phyloP scores from a whole-genome alignment of 2,329 filamentous ascomycete genomes.

The Trichoderma sp. region DNA sequence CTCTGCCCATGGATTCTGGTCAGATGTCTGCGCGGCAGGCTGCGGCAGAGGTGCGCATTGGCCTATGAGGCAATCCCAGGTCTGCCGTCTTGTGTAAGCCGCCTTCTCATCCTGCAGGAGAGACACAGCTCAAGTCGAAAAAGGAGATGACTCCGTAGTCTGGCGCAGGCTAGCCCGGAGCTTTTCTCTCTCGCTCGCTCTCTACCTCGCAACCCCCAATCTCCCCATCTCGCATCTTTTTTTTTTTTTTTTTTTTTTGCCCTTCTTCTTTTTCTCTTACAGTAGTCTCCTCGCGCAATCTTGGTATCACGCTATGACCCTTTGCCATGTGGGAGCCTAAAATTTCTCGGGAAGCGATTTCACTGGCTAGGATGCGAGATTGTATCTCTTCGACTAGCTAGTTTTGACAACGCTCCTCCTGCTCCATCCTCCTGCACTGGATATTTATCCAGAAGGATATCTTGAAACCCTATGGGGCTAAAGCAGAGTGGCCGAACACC shows the following conservation, averaged over 20 bases:
- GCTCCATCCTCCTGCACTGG: neutral
- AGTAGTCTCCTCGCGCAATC: conserved; percentile 11
- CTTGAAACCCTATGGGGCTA: conserved; percentile 1
- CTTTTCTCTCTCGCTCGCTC: neutral
- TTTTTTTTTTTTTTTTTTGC: neutral
- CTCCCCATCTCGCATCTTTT: neutral
- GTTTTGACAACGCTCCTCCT: neutral
- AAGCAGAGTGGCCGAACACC: neutral
- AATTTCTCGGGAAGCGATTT: conserved; percentile 13
- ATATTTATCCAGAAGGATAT: conserved; percentile 3
- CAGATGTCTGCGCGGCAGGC: neutral
- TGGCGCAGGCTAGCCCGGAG: conserved; percentile 5
- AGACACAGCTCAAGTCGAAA: conserved; percentile 11
- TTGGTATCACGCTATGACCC: conserved; percentile 10
- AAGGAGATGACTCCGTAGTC: conserved; percentile 1
- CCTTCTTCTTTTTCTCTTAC: neutral
- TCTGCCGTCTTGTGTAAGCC: neutral
- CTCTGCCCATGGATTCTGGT: neutral
- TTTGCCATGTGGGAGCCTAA: conserved; percentile 25
- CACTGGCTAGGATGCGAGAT: conserved; percentile 24
- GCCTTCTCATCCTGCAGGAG: neutral
- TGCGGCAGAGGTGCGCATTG: neutral
- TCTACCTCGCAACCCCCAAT: conserved; percentile 10
- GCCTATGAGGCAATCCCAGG: neutral
- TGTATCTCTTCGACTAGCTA: conserved; percentile 10